Conservation (phyloP, 805 yeast genomes). For the Dipodascus geniculatus region DNA sequence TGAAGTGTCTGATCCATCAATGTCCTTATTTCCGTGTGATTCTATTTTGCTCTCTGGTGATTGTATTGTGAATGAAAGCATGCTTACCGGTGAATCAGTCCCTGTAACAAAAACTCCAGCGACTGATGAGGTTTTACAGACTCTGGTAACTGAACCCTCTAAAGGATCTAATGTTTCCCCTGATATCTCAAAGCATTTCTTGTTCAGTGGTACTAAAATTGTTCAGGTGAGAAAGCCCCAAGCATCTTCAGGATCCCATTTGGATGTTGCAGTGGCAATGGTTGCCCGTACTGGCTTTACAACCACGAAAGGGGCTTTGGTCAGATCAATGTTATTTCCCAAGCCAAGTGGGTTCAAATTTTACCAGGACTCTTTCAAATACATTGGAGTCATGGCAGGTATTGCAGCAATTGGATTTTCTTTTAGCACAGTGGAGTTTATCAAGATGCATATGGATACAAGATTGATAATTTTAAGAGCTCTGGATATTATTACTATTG, state of each 20-base stretch:
- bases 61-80: constrained; percentile 92
- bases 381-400: constrained; percentile 86
- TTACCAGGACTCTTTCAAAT: constrained; percentile 87
- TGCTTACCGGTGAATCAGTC: constrained; percentile 97
- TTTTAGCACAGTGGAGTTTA: constrained; percentile 72
- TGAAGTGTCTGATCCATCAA: constrained; percentile 79
- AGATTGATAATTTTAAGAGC: constrained; percentile 75
- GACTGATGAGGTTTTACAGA: constrained; percentile 44
- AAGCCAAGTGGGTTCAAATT: constrained; percentile 89
- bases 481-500: constrained; percentile 86
- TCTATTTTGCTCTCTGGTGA: constrained; percentile 81
- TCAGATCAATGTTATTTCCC: constrained; percentile 94
- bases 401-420: constrained; percentile 80
- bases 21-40: constrained; percentile 75
- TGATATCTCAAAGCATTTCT: constrained; percentile 57
- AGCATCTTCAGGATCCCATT: constrained; percentile 8
- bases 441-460: constrained; percentile 59
- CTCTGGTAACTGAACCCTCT: constrained; percentile 36
- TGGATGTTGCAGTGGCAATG: constrained; percentile 72
- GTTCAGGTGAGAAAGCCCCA: constrained; percentile 66
- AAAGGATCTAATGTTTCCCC: constrained; percentile 45
- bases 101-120: constrained; percentile 82
- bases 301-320: constrained; percentile 89
- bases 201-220: constrained; percentile 83
- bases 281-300: constrained; percentile 85